These are phyloP conservation scores for Tetrapyrgos nigripes DNA, from an alignment of 1,284 basidiomycete genomes.

Conservation along the genomic window DNA sequence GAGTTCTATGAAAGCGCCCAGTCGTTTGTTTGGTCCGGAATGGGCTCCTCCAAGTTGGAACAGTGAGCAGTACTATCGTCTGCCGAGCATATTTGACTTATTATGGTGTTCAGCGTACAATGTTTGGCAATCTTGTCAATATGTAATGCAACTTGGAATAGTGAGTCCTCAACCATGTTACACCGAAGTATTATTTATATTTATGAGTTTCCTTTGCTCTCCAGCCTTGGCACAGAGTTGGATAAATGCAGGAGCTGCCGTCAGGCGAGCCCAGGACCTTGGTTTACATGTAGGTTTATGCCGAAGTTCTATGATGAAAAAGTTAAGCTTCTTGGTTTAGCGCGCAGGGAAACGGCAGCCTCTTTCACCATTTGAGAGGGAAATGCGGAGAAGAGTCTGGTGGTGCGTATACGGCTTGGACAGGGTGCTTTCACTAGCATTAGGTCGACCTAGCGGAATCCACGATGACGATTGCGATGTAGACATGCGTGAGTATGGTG, in stretches of 20 bases:
- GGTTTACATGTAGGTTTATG: conserved; percentile 22
- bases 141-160: conserved; percentile 28
- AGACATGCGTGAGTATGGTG: conserved; percentile 20
- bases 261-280: conserved; percentile 24
- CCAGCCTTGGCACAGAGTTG: conserved; percentile 26
- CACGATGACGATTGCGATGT: conserved; percentile 26
- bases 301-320: not conserved
- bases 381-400: conserved; percentile 26
- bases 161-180: conserved; percentile 9
- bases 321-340: conserved; percentile 5
- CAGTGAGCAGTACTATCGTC: conserved; percentile 16
- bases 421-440: conserved; percentile 23
- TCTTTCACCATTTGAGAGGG: conserved; percentile 21
- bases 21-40: conserved; percentile 23
- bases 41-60: conserved; percentile 22
- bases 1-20: conserved; percentile 26
- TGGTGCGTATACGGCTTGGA: conserved; percentile 28
- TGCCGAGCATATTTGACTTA: not conserved
- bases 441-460: conserved; percentile 23
- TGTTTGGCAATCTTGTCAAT: conserved; percentile 25
- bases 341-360: conserved; percentile 17
- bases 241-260: conserved; percentile 25
- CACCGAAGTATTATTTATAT: not conserved
- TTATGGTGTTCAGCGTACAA: conserved; percentile 19
- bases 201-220: not conserved